Evolutionary conservation across 192 early-diverging fungal species (phyloP).

Genomic region (Coemansia sp.): DNA sequence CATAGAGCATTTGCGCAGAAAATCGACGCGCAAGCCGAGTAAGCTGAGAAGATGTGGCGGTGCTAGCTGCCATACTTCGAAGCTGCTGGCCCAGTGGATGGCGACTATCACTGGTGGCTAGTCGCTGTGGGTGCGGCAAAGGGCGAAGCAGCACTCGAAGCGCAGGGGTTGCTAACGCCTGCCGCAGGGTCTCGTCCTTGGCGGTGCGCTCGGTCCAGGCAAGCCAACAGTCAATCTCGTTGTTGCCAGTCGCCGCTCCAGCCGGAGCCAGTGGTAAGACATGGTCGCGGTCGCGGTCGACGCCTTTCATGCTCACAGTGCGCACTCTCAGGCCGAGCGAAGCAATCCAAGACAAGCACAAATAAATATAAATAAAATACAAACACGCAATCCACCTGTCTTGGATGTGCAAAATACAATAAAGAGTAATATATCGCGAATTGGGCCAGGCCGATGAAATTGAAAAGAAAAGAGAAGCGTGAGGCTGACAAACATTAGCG

Average conservation of each 20-base stretch:
- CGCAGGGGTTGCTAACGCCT: slow-evolving; percentile 4
- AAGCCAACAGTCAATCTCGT: slow-evolving; percentile 3
- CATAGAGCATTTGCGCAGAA: slow-evolving; percentile 13
- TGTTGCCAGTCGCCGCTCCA: background rate
- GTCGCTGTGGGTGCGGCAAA: background rate
- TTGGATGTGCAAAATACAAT: too few species aligned
- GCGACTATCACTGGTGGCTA: background rate
- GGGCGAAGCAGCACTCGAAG: slow-evolving; percentile 16
- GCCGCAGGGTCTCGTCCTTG: slow-evolving; percentile 5
- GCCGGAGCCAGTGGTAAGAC: background rate
- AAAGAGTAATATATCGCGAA: too few species aligned
- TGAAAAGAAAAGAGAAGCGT: too few species aligned
- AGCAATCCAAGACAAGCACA: background rate
- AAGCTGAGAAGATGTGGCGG: background rate
- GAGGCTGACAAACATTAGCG: too few species aligned
- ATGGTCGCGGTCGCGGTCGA: background rate
- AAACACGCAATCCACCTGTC: too few species aligned
- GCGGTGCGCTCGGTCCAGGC: slow-evolving; percentile 9
- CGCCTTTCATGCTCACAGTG: background rate
- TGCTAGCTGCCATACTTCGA: too few species aligned
- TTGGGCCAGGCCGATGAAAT: too few species aligned
- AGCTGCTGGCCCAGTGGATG: too few species aligned
- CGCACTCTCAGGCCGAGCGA: background rate
- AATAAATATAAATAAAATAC: background rate
- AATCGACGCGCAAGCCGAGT: slow-evolving; percentile 4